phyloP scores from a whole-genome alignment of 306 rosid genomes.

The Sesbania bispinosa region DNA sequence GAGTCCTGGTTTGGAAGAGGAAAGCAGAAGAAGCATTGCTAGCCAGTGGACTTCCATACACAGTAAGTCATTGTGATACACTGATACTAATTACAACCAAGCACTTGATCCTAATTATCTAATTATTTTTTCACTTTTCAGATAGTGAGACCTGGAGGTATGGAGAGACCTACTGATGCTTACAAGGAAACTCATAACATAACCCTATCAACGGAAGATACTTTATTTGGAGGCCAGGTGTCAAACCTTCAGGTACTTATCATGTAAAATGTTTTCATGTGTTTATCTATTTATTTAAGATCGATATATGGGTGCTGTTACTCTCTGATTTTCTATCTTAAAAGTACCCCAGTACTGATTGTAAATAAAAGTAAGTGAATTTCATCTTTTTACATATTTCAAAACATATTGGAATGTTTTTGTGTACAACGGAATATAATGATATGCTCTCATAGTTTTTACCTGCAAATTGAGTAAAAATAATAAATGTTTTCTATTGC shows the following conservation, averaged over 20 bases:
- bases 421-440: too few relatives aligned
- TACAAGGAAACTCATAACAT: constrained; percentile 93
- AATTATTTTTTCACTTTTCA: constrained; percentile 37
- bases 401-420: too few relatives aligned
- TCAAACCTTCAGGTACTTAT: constrained; percentile 88
- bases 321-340: too few relatives aligned
- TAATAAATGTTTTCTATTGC: too few relatives aligned
- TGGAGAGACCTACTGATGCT: constrained; percentile 98
- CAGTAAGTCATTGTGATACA: constrained; percentile 51
- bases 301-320: too few relatives aligned
- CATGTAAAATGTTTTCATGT: background rate
- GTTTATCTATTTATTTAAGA: background rate
- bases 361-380: too few relatives aligned
- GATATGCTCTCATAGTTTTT: too few relatives aligned
- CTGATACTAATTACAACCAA: background rate
- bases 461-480: too few relatives aligned
- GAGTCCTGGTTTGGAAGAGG: constrained; percentile 93
- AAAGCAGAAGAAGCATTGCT: constrained; percentile 92
- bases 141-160: constrained; percentile 99
- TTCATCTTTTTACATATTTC: too few relatives aligned
- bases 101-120: background rate
- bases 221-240: constrained; percentile 92
- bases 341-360: too few relatives aligned
- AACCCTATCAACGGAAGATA: constrained; percentile 77
- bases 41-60: constrained; percentile 88